Conservation (phyloP, 495 filamentous ascomycete species). For the Penicillium mononematosum region DNA sequence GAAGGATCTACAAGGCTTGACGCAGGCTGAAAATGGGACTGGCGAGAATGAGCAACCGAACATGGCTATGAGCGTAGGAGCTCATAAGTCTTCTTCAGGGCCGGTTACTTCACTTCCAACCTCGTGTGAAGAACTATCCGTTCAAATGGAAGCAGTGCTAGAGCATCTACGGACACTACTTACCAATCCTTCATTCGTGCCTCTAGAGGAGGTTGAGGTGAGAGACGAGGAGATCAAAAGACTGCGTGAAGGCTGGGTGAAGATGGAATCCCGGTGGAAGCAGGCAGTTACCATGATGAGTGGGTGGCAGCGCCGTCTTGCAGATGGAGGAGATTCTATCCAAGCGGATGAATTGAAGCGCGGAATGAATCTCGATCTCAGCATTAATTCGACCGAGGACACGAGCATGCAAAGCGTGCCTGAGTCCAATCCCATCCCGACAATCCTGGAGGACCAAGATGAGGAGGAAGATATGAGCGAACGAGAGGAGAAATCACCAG, state of each 20-base stretch:
- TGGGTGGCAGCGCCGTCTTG: constrained; percentile 83
- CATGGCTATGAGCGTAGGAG: constrained; percentile 37
- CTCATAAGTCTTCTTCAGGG: constrained; percentile 28
- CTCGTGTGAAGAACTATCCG: constrained; percentile 69
- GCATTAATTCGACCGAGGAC: constrained; percentile 53
- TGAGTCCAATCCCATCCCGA: constrained; percentile 44
- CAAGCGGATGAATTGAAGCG: constrained; percentile 80
- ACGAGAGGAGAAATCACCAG: constrained; percentile 29
- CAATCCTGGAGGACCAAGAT: constrained; percentile 55
- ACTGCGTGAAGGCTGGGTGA: constrained; percentile 81
- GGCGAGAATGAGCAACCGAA: constrained; percentile 37
- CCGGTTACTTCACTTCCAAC: constrained; percentile 46
- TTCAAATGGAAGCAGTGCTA: constrained; percentile 70
- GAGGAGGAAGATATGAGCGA: constrained; percentile 45
- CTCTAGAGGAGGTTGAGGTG: constrained; percentile 88
- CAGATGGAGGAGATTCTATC: constrained; percentile 72
- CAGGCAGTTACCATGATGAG: constrained; percentile 91
- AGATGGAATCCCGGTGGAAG: constrained; percentile 85
- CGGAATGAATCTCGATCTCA: constrained; percentile 66
- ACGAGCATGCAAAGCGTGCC: constrained; percentile 34
- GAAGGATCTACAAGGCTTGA: constrained; percentile 75
- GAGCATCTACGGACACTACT: constrained; percentile 77
- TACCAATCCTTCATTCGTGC: constrained; percentile 93
- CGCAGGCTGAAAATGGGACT: constrained; percentile 43
- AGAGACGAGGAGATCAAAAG: constrained; percentile 85